A percentile compares a stretch with the other conserved stretches of the same genome.
Evolutionary conservation across 257 asterid species (phyloP).

Genomic region (Capsicum chinense): DNA sequence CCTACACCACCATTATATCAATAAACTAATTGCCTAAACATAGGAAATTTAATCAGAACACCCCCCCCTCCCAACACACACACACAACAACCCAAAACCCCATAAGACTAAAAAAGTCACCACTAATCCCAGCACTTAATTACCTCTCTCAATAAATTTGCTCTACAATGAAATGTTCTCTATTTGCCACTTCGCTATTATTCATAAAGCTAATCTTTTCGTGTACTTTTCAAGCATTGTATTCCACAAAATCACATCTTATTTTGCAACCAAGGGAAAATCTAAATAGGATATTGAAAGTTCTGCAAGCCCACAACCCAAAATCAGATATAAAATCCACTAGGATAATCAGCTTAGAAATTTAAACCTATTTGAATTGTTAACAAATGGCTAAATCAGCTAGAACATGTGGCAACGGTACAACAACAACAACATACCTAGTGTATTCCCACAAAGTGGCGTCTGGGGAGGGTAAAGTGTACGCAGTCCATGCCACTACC

Average conservation of each 20-base stretch:
- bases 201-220: neutral
- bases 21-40: neutral
- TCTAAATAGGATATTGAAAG: conserved; percentile 6
- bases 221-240: neutral
- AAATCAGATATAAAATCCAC: neutral
- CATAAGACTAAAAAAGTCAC: neutral
- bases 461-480: too few species aligned
- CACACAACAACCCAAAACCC: neutral
- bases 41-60: neutral
- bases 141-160: neutral
- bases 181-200: neutral
- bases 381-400: neutral
- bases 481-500: too few species aligned
- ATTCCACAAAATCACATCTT: neutral
- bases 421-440: too few species aligned
- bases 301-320: conserved; percentile 12
- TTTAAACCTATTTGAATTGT: neutral
- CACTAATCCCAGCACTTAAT: neutral
- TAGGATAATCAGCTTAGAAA: conserved; percentile 6
- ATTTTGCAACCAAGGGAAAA: neutral
- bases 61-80: neutral
- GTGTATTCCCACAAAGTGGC: too few species aligned
- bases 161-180: neutral
- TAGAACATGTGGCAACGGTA: neutral
- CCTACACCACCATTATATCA: conserved; percentile 1